Evolutionary conservation across 805 yeast genomes (phyloP), one percentile per base, ranked within the genome.

Genomic region (Clavispora asparagi): DNA sequence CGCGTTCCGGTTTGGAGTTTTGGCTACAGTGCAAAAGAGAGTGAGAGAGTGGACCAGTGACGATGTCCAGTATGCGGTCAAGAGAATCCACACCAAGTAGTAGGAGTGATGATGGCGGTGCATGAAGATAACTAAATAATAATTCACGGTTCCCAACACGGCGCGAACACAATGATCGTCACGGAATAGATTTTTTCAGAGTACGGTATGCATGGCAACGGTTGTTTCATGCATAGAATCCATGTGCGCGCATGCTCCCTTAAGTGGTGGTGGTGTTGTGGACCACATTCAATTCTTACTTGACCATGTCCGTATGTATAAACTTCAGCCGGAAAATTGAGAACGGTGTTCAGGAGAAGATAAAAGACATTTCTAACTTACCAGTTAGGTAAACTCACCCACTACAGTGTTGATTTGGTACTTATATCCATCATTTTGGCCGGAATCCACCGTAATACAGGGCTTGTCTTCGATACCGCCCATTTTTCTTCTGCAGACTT

Each of bases 371-470:
- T 19, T 14, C 32, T 27, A 14, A 26, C 32, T 16, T 42, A 7
- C 16, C 44, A 76, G 87, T 53, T 86, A 36, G 89, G 90, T 2
- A 79, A 73, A 61, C 54, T 83, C 46, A 63, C 85, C 10, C 97
- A 89, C 65, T 79, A 80, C 55, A 78, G 92, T 0, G 58, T 89
- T 46, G 97, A 91, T 60, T 74, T 90, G 51, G 79, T 91, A 3
- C 71, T 91, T 47, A 70, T 88, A 8, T 87, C 96, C 2, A 80
- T 94, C 62, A 72, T 91, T 12, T 69, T 92, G 39, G 96, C 97
- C 0, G 96, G 96, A 3, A 76, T 91, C 44, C 85, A 88, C 61
- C 77, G 89, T 51, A 82, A 87, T 51, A 86, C 96, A 0, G 97
- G 97, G 0, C 71, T 83, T 40, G 77, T 77, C 49, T 62, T 82